Percentiles rank a stretch among this genome's conserved stretches.
These are phyloP conservation scores for Flaveria sonorensis DNA, from an alignment of 129 eudicot species.

Conservation along the genomic window DNA sequence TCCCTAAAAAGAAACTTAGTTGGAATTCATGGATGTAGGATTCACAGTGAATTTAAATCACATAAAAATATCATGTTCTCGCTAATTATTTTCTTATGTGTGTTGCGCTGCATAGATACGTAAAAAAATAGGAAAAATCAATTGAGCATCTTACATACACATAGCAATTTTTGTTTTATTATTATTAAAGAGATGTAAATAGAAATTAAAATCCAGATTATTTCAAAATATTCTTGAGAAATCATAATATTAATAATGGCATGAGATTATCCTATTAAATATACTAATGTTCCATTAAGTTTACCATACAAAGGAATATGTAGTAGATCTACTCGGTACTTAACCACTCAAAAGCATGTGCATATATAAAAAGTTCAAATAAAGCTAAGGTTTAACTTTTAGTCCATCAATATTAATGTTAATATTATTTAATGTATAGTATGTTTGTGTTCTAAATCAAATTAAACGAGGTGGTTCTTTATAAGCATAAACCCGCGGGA, in stretches of 20 bases:
- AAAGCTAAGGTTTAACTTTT: slow-evolving; percentile 74
- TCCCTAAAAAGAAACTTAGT: too few species aligned
- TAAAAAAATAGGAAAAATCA: too few species aligned
- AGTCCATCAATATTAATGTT: slow-evolving; percentile 27
- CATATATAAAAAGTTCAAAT: slow-evolving; percentile 21
- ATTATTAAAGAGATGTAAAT: too few species aligned
- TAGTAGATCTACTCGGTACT: slow-evolving; percentile 36
- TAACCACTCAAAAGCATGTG: slow-evolving; percentile 32
- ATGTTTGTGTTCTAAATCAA: slow-evolving; percentile 13
- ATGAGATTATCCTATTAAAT: neutral
- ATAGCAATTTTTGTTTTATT: too few species aligned
- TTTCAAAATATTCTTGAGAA: neutral
- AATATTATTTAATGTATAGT: slow-evolving; percentile 14
- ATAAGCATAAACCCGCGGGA: slow-evolving; percentile 33
- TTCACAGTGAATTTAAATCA: too few species aligned
- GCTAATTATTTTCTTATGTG: too few species aligned
- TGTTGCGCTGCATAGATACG: too few species aligned
- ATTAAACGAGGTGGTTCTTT: slow-evolving; percentile 19
- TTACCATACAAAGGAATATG: neutral
- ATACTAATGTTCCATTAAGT: neutral
- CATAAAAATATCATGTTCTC: too few species aligned
- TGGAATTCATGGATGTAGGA: too few species aligned
- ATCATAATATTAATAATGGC: neutral
- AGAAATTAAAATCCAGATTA: neutral
- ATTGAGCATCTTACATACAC: too few species aligned